These are phyloP conservation scores for Cynara cardunculus DNA, from an alignment of 129 eudicot species.

Conservation along the genomic window DNA sequence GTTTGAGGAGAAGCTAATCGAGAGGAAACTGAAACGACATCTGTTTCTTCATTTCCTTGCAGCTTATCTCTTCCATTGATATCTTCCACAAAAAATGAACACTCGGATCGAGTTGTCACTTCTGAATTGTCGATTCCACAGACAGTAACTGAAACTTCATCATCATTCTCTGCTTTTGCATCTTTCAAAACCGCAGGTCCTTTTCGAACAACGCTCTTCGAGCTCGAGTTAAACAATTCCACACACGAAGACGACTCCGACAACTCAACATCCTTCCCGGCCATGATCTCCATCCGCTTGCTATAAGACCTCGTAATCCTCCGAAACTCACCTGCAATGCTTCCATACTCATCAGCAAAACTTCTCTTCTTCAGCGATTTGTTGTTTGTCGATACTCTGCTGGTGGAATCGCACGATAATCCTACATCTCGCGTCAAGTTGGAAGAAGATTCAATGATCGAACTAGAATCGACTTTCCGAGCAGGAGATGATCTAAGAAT, in stretches of 20 bases:
- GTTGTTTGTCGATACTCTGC: conserved; percentile 43
- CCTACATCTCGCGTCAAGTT: conserved; percentile 32
- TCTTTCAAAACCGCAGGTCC: conserved; percentile 21
- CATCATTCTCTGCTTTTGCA: conserved; percentile 14
- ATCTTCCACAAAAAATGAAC: conserved; percentile 28
- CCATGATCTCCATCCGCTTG: conserved; percentile 27
- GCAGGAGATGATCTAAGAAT: conserved; percentile 18
- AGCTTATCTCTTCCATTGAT: conserved; percentile 19
- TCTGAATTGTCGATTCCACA: conserved; percentile 28
- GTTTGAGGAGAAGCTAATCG: conserved; percentile 16
- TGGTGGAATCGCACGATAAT: conserved; percentile 54
- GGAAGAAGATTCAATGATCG: conserved; percentile 9
- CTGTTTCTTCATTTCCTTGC: conserved; percentile 24
- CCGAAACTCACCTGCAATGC: conserved; percentile 33
- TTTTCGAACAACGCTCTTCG: conserved; percentile 33
- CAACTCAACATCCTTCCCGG: conserved; percentile 25
- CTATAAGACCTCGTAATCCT: conserved; percentile 53
- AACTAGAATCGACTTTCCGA: background rate
- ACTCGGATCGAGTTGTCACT: conserved; percentile 34
- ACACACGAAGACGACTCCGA: conserved; percentile 72
- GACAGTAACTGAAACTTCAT: conserved; percentile 18
- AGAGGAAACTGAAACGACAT: conserved; percentile 39
- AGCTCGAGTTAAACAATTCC: conserved; percentile 45
- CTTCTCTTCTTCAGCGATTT: conserved; percentile 37
- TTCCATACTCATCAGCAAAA: conserved; percentile 21